A percentile compares a stretch with the other conserved stretches of the same genome.
Conservation (phyloP, 2,329 filamentous ascomycete genomes). For the Aspergillus floridensis region DNA sequence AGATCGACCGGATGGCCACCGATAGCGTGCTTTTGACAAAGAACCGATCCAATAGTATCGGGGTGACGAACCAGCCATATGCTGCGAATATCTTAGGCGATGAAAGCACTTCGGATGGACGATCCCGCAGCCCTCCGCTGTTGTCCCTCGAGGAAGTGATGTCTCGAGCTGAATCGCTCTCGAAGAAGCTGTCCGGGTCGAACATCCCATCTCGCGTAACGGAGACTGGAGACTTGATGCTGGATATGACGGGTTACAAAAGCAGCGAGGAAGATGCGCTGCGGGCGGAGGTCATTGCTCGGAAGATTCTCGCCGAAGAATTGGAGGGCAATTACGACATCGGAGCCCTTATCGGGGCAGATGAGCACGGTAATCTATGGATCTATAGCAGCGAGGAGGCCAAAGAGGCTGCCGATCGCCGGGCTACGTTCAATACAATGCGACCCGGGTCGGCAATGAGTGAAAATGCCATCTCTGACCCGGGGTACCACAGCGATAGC, state of each 20-base stretch:
- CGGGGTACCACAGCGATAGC: constrained; percentile 91
- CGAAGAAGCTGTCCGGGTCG: constrained; percentile 79
- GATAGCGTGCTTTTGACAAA: constrained; percentile 53
- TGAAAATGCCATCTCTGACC: constrained; percentile 84
- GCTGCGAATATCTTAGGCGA: constrained; percentile 10
- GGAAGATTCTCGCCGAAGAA: constrained; percentile 89
- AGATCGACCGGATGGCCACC: constrained; percentile 51
- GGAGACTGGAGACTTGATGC: constrained; percentile 88
- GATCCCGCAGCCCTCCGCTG: constrained; percentile 75
- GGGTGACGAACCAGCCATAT: constrained; percentile 13
- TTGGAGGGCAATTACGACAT: constrained; percentile 95
- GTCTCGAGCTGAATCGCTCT: constrained; percentile 77
- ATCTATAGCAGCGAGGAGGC: constrained; percentile 98
- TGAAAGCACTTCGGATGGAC: constrained; percentile 24
- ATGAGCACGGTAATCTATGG: constrained; percentile 97
- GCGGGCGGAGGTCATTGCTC: constrained; percentile 85
- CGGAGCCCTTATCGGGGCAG: constrained; percentile 88
- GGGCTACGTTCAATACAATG: constrained; percentile 53
- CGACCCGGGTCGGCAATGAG: constrained; percentile 53
- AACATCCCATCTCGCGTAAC: constrained; percentile 95
- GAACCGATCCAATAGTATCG: constrained; percentile 26
- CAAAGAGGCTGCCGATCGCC: constrained; percentile 79
- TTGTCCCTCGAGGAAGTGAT: constrained; percentile 72
- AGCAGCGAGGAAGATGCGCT: constrained; percentile 89
- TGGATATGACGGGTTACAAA: constrained; percentile 98